phyloP scores from a whole-genome alignment of 2,329 filamentous ascomycete species.

The Pseudocercospora vitis region DNA sequence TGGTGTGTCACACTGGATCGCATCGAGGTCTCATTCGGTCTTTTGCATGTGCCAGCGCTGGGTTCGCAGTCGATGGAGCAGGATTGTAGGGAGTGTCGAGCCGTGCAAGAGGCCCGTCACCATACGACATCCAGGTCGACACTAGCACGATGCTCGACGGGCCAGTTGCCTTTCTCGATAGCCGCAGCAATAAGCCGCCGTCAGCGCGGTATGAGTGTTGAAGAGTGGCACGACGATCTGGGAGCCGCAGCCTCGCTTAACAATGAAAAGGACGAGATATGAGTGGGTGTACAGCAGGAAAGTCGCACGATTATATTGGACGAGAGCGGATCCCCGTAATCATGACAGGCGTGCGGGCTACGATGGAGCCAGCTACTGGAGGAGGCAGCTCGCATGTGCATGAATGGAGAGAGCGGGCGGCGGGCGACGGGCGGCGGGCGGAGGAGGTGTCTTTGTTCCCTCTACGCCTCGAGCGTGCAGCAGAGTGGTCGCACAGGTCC shows the following conservation, averaged over 20 bases:
- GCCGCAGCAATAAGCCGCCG: conserved; percentile 18
- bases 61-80: conserved; percentile 14
- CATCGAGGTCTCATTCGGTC: conserved; percentile 20
- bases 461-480: conserved; percentile 17
- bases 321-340: conserved; percentile 17
- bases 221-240: conserved; percentile 20
- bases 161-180: conserved; percentile 20
- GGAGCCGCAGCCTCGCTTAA: conserved; percentile 24
- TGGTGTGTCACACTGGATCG: conserved; percentile 20
- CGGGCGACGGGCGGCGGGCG: no score
- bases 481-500: conserved; percentile 17
- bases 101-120: conserved; percentile 16
- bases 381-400: conserved; percentile 27
- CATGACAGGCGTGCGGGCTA: conserved; percentile 23
- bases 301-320: conserved; percentile 35
- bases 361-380: conserved; percentile 16
- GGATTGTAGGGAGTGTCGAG: conserved; percentile 16
- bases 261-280: conserved; percentile 27
- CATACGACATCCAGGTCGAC: conserved; percentile 6
- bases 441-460: conserved; percentile 17
- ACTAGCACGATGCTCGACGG: conserved; percentile 11
- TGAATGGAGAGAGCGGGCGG: conserved; percentile 17
- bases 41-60: conserved; percentile 20
- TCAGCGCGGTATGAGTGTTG: conserved; percentile 18
- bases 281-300: conserved; percentile 36